These are phyloP conservation scores for Penicillium nordicum DNA, from an alignment of 2,329 filamentous ascomycete species.

Conservation along the genomic window DNA sequence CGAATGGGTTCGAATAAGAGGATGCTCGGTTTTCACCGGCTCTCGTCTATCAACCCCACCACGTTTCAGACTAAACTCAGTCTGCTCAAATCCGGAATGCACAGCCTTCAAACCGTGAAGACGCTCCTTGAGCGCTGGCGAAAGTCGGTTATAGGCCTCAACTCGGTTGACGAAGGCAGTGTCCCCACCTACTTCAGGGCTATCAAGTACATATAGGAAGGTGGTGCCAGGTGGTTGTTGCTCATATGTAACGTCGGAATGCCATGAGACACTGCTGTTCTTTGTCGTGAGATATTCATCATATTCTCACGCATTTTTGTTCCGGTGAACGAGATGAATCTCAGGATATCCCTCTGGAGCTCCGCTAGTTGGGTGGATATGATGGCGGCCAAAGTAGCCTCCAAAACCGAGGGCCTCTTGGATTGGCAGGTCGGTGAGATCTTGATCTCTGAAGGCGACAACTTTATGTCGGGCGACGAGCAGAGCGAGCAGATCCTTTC, in stretches of 20 bases:
- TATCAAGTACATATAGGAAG: conserved; percentile 79
- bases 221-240: conserved; percentile 84
- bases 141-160: conserved; percentile 75
- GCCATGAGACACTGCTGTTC: conserved; percentile 78
- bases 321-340: conserved; percentile 72
- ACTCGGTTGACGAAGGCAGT: conserved; percentile 75
- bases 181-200: conserved; percentile 72
- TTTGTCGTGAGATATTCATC: conserved; percentile 62
- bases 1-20: conserved; percentile 55
- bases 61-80: conserved; percentile 58
- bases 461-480: conserved; percentile 36
- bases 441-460: conserved; percentile 52
- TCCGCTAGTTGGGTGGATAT: conserved; percentile 73
- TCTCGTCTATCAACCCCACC: conserved; percentile 66
- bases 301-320: conserved; percentile 57
- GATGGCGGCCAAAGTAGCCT: conserved; percentile 71
- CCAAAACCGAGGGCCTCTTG: conserved; percentile 64
- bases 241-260: conserved; percentile 83
- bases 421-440: conserved; percentile 66
- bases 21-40: conserved; percentile 69
- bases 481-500: conserved; percentile 34
- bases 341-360: conserved; percentile 67
- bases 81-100: conserved; percentile 78
- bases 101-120: conserved; percentile 74
- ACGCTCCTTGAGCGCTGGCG: conserved; percentile 69